Base-by-base conservation (phyloP, 139 green algal species). In the Helicosporidium sp. region DNA sequence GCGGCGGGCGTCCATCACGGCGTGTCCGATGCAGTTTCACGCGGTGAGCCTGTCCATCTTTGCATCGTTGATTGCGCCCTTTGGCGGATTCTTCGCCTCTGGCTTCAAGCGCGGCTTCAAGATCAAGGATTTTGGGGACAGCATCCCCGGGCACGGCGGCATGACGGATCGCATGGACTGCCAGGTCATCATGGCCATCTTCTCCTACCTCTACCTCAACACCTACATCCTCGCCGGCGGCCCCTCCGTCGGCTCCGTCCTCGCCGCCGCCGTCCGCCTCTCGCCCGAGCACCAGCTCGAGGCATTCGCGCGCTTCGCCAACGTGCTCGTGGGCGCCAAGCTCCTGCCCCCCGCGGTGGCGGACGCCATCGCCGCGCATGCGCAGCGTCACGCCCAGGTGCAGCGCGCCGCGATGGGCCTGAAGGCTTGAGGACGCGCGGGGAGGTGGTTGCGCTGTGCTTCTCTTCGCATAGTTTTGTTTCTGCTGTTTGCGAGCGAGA, bases 51-150 rank as follows among this genome's bases (percentile, higher is more conserved):
- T 97, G 45, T 77, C 82, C 0, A 34, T 78, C 5, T 96, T 99
- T 61, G 90, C 90, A 3, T 94, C 83, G 17, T 52, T 84, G 43
- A 87, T 95, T 41, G 85, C 87, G 16, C 90, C 90, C 12, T 99
- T 99, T 66, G 89, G 79, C 31, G 90, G 90, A 16, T 97, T 97
- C 58, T 96, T 95, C 50, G 90, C 85, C 5, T 86, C 67, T 25
- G 90, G 90, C 16, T 95, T 99, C 72, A 99, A 99, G 77, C 78
- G 90, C 13, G 85, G 84, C 19, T 93, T 97, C 63, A 84, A 91
- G 47, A 86, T 97, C 59, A 94, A 97, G 66, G 90, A 99, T 60
- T 99, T 99, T 75, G 86, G 84, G 1, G 77, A 94, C 56, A 84
- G 65, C 37, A 99, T 99, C 46, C 90, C 90, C 7, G 90, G 90